Evolutionary conservation across 257 asterid species (phyloP).

Genomic region (Pogostemon cablin): DNA sequence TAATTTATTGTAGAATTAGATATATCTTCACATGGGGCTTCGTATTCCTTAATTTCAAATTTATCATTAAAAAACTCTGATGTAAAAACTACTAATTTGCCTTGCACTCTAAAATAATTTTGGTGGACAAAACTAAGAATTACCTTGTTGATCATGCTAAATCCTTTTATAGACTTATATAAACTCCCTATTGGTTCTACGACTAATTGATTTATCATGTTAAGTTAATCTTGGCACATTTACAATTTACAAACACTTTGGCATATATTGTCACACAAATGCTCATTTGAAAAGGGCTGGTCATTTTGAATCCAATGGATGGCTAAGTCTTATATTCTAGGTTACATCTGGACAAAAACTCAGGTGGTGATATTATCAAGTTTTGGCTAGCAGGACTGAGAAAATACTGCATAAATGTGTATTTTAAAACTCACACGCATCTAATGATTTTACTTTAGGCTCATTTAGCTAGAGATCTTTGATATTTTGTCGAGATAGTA

Average conservation of each 20-base stretch:
- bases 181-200: not conserved
- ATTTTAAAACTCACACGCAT: not conserved
- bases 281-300: not conserved
- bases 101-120: no score
- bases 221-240: not conserved
- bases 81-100: no score
- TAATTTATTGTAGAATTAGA: no score
- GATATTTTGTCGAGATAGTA: not conserved
- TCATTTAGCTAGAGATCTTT: not conserved
- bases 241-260: not conserved
- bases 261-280: not conserved
- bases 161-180: not conserved
- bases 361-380: not conserved
- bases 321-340: conserved; percentile 3
- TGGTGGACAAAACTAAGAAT: no score
- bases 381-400: not conserved
- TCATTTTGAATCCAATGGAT: not conserved
- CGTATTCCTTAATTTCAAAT: no score
- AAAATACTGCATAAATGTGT: not conserved
- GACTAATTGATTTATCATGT: not conserved
- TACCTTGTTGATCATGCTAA: not conserved
- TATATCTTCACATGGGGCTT: no score
- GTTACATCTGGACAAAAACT: conserved; percentile 2
- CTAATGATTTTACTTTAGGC: not conserved
- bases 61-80: no score